A percentile compares a stretch with the other conserved stretches of the same genome.
phyloP scores from a whole-genome alignment of 2,329 filamentous ascomycete genomes.

The Aspergillus transmontanensis region DNA sequence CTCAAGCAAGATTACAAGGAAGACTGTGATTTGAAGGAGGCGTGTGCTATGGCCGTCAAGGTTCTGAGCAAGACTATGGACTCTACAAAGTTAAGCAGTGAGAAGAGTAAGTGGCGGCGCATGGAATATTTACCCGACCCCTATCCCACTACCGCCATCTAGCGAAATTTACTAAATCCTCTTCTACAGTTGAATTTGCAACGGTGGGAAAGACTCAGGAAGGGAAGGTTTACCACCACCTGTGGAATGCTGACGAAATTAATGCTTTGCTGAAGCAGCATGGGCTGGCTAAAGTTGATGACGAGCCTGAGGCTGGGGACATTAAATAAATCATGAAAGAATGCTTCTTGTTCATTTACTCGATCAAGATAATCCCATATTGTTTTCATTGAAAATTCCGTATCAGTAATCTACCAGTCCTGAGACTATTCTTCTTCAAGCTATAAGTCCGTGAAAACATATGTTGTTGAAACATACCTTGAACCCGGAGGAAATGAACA shows the following conservation, averaged over 20 bases:
- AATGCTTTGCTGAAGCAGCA: conserved; percentile 92
- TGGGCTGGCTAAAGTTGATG: conserved; percentile 80
- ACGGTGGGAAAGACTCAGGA: conserved; percentile 94
- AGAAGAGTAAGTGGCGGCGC: conserved; percentile 79
- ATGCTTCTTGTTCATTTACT: conserved; percentile 28
- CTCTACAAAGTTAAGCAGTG: conserved; percentile 95
- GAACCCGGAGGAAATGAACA: conserved; percentile 15
- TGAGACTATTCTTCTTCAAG: conserved; percentile 12
- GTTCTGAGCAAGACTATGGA: conserved; percentile 99
- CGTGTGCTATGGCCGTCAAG: conserved; percentile 96
- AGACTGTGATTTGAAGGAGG: conserved; percentile 93
- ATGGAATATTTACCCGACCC: neutral
- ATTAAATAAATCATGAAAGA: conserved; percentile 39
- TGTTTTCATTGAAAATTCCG: conserved; percentile 13
- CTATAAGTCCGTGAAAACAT: conserved; percentile 1
- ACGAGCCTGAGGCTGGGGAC: conserved; percentile 64
- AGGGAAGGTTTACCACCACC: conserved; percentile 95
- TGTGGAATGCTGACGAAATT: conserved; percentile 97
- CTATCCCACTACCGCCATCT: neutral
- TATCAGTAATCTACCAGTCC: conserved; percentile 3
- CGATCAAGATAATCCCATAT: conserved; percentile 32
- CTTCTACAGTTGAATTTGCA: conserved; percentile 84
- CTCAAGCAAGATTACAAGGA: conserved; percentile 99
- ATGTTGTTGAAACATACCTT: conserved; percentile 5
- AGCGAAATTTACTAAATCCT: neutral